Percentiles rank a stretch among this genome's conserved stretches.
Conservation (phyloP, 2,329 filamentous ascomycete genomes). For the Cladorrhinum sp. region DNA sequence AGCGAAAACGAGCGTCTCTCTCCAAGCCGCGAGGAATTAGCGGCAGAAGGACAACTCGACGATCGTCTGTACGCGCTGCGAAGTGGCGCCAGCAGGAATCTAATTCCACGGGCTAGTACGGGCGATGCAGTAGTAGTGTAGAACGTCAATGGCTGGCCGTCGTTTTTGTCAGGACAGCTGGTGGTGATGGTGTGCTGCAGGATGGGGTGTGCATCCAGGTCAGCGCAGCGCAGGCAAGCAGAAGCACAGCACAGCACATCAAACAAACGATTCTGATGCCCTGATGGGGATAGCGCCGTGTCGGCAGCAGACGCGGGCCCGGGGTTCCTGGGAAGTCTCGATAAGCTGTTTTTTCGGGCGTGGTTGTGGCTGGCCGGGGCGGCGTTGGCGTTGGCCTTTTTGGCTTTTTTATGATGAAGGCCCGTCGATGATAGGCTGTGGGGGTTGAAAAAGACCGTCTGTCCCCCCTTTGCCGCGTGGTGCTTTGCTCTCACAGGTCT, state of each 20-base stretch:
- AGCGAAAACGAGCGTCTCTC: slow-evolving; percentile 15
- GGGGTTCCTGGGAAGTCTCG: slow-evolving; percentile 22
- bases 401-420: slow-evolving; percentile 15
- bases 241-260: slow-evolving; percentile 4
- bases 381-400: slow-evolving; percentile 13
- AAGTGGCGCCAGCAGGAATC: slow-evolving; percentile 22
- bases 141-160: slow-evolving; percentile 8
- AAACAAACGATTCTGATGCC: slow-evolving; percentile 24
- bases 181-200: slow-evolving; percentile 1
- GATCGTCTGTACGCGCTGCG: slow-evolving; percentile 18
- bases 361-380: slow-evolving; percentile 24
- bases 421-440: slow-evolving; percentile 23
- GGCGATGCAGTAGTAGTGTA: slow-evolving; percentile 16
- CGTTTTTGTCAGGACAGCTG: neutral
- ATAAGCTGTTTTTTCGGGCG: slow-evolving; percentile 12
- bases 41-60: slow-evolving; percentile 15
- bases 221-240: slow-evolving; percentile 1
- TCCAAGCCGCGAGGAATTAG: slow-evolving; percentile 7
- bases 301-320: slow-evolving; percentile 18
- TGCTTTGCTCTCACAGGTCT: slow-evolving; percentile 16
- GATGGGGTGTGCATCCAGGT: neutral
- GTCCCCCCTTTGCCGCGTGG: slow-evolving; percentile 21
- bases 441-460: slow-evolving; percentile 15
- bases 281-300: slow-evolving; percentile 3
- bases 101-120: slow-evolving; percentile 9